Evolutionary conservation across 306 rosid genomes (phyloP).

Genomic region (Ochetophila trinervis): DNA sequence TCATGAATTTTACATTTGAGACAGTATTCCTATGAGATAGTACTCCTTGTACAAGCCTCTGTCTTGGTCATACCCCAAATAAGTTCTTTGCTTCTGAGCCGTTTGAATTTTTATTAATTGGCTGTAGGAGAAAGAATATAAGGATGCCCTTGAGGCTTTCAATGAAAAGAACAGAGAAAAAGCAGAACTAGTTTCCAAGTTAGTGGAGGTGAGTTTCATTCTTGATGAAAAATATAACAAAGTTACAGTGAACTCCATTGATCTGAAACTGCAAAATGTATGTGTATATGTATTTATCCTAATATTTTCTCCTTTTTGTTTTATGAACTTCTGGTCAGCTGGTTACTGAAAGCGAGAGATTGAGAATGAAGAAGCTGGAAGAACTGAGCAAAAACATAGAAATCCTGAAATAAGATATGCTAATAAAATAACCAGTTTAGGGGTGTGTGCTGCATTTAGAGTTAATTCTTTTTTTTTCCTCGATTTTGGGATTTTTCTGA

Average conservation of each 20-base stretch:
- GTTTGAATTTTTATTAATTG: slow-evolving; percentile 1
- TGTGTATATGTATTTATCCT: not conserved
- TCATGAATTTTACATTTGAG: no score
- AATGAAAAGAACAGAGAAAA: slow-evolving; percentile 85
- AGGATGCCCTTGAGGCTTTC: slow-evolving; percentile 78
- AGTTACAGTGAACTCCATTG: not conserved
- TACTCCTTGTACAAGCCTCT: no score
- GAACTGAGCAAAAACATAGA: slow-evolving; percentile 82
- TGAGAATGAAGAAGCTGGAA: slow-evolving; percentile 93
- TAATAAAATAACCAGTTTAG: slow-evolving; percentile 23
- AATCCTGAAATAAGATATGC: slow-evolving; percentile 42
- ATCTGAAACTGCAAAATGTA: not conserved
- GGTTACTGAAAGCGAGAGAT: slow-evolving; percentile 47
- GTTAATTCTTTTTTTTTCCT: not conserved
- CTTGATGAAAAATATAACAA: not conserved
- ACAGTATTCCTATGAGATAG: no score
- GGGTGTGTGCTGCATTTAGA: slow-evolving; percentile 46
- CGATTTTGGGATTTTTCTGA: not conserved
- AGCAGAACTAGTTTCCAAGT: slow-evolving; percentile 43
- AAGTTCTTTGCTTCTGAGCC: not conserved
- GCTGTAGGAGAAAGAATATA: slow-evolving; percentile 84
- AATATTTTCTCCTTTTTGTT: not conserved
- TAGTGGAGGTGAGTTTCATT: slow-evolving; percentile 42
- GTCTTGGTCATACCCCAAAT: not conserved
- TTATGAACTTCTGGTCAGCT: slow-evolving; percentile 20